Evolutionary conservation across 306 rosid species (phyloP).

Genomic region (Cucumis hystrix): DNA sequence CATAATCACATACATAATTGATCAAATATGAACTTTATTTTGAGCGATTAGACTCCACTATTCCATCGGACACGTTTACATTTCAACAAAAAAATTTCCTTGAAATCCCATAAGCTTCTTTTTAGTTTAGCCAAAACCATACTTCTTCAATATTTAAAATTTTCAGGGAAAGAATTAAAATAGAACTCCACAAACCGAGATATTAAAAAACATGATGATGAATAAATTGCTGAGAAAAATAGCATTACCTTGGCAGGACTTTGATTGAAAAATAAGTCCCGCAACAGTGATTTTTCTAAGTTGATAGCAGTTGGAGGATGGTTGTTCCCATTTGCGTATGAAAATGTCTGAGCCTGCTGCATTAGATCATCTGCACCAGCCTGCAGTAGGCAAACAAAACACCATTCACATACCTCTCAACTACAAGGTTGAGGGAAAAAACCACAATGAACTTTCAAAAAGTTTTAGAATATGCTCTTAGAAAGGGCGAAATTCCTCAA

Average conservation of each 20-base stretch:
- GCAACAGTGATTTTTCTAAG: conserved; percentile 57
- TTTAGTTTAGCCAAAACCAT: not conserved
- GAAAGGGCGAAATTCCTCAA: not conserved
- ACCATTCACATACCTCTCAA: not conserved
- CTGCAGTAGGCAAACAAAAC: conserved; percentile 31
- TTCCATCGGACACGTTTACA: not conserved
- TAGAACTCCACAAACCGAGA: not conserved
- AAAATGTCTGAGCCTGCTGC: conserved; percentile 75
- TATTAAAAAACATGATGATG: not conserved
- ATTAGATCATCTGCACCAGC: conserved; percentile 67
- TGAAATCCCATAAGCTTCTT: not conserved
- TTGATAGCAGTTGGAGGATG: conserved; percentile 79
- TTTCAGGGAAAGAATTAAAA: not conserved
- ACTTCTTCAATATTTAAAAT: not conserved
- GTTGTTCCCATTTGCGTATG: conserved; percentile 73
- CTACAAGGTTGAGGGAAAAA: not conserved
- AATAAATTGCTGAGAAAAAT: not conserved
- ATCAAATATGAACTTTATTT: not conserved
- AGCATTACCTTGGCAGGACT: conserved; percentile 69
- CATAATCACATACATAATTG: not conserved
- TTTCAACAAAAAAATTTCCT: not conserved
- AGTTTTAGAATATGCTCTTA: not conserved
- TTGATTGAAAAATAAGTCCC: conserved; percentile 76
- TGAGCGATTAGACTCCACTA: not conserved
- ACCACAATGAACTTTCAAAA: not conserved